These are phyloP conservation scores for Citrus hindsii DNA, from an alignment of 345 rosid genomes.

Conservation along the genomic window DNA sequence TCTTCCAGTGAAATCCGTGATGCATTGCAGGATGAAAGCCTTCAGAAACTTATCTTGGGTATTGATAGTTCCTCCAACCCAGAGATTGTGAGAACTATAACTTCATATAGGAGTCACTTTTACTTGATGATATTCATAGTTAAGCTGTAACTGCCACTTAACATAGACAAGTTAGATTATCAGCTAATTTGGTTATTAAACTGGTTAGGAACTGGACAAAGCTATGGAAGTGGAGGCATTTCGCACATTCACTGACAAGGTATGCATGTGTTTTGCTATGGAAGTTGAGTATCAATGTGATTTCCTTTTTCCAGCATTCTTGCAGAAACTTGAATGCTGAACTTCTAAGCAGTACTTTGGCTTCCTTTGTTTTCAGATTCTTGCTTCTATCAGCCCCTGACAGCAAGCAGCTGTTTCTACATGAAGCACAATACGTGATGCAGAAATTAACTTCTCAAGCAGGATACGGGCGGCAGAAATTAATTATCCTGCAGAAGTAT, in stretches of 20 bases:
- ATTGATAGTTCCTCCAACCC: conserved; percentile 44
- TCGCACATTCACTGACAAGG: conserved; percentile 49
- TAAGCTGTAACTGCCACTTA: not conserved
- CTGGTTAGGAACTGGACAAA: conserved; percentile 48
- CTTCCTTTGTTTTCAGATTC: conserved; percentile 30
- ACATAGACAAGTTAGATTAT: not conserved
- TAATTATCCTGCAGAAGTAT: not conserved
- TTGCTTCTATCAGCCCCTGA: conserved; percentile 27
- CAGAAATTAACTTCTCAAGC: no score
- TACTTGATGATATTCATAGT: not conserved
- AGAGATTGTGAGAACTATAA: conserved; percentile 36
- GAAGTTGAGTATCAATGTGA: not conserved
- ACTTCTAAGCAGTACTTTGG: not conserved
- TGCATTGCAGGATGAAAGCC: conserved; percentile 40
- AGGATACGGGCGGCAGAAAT: not conserved
- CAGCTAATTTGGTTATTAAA: conserved; percentile 12
- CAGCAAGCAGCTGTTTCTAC: not conserved
- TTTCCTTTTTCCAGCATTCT: not conserved
- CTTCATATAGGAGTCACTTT: not conserved
- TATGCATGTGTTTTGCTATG: conserved; percentile 9
- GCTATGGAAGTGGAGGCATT: conserved; percentile 55
- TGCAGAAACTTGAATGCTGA: not conserved
- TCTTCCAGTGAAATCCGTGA: conserved; percentile 45
- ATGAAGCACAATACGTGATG: not conserved
- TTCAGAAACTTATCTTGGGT: conserved; percentile 35